A percentile compares a stretch with the other conserved stretches of the same genome.
Conservation (phyloP, 345 rosid genomes). For the Salix dunnii region DNA sequence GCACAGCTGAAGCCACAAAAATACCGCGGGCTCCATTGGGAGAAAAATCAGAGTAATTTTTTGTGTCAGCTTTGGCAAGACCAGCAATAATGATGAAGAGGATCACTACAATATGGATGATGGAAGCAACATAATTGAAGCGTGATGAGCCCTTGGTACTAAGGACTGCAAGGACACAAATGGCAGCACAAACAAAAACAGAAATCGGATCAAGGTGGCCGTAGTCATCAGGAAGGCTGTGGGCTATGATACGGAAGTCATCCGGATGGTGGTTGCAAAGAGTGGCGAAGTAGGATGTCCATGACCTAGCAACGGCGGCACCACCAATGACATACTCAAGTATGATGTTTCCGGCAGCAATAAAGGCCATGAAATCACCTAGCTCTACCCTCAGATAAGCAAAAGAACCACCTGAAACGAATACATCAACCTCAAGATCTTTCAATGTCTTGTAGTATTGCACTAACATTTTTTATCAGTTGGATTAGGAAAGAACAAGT, state of each 20-base stretch:
- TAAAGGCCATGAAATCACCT: conserved; percentile 3
- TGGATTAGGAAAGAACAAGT: too few species aligned
- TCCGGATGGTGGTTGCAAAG: not conserved
- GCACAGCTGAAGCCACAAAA: not conserved
- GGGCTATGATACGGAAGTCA: not conserved
- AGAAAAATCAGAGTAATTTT: not conserved
- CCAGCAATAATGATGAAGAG: conserved; percentile 3
- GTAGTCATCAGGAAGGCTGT: conserved; percentile 1
- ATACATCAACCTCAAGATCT: not conserved
- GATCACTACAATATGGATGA: not conserved
- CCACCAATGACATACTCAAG: conserved; percentile 7
- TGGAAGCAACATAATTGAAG: not conserved
- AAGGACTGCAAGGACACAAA: not conserved
- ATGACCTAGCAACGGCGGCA: not conserved
- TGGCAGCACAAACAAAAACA: not conserved
- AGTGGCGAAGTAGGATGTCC: conserved; percentile 7
- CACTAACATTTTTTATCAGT: too few species aligned
- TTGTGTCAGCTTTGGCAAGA: conserved; percentile 3
- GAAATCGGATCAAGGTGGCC: conserved; percentile 5
- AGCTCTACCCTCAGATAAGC: conserved; percentile 5
- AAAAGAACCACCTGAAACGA: conserved; percentile 4
- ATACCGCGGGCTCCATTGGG: not conserved
- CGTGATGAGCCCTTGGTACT: conserved; percentile 7
- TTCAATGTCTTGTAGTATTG: too few species aligned
- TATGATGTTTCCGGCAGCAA: conserved; percentile 1